A percentile compares a stretch with the other conserved stretches of the same genome.
These are phyloP conservation scores for Chlorophyllum brunneum DNA, from an alignment of 768 basidiomycete genomes.

Conservation along the genomic window DNA sequence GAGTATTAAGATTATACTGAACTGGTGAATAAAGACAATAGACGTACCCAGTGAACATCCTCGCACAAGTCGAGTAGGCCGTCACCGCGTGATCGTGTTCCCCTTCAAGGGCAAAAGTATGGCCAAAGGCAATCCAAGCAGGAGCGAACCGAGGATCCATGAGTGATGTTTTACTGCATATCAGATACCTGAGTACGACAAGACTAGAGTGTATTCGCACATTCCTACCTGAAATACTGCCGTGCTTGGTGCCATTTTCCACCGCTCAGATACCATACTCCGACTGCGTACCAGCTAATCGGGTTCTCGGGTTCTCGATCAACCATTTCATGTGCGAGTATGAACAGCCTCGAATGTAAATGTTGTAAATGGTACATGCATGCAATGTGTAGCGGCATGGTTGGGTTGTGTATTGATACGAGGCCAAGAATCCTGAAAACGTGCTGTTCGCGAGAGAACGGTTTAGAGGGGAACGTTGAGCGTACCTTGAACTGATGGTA, in stretches of 20 bases:
- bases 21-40: neutral
- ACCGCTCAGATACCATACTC: slow-evolving; percentile 90
- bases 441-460: neutral
- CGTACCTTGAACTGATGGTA: slow-evolving; percentile 76
- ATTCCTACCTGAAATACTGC: slow-evolving; percentile 83
- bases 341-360: slow-evolving; percentile 89
- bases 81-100: slow-evolving; percentile 99
- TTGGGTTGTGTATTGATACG: slow-evolving; percentile 82
- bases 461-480: neutral
- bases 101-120: slow-evolving; percentile 94
- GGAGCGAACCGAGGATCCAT: slow-evolving; percentile 97
- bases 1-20: neutral
- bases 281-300: slow-evolving; percentile 97
- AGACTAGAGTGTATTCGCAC: slow-evolving; percentile 5
- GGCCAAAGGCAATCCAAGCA: slow-evolving; percentile 97
- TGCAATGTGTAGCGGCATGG: slow-evolving; percentile 92
- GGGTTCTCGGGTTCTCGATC: slow-evolving; percentile 91
- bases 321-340: slow-evolving; percentile 94
- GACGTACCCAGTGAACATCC: slow-evolving; percentile 89
- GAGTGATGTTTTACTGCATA: slow-evolving; percentile 82
- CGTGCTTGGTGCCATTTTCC: slow-evolving; percentile 88
- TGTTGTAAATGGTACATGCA: slow-evolving; percentile 97
- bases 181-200: too few species aligned
- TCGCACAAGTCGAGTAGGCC: slow-evolving; percentile 94
- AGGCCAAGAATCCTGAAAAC: slow-evolving; percentile 71